A percentile compares a stretch with the other conserved stretches of the same genome.
These are phyloP conservation scores for Debaryomycetaceae sp. DNA, from an alignment of 1,139 yeast genomes.

Conservation along the genomic window DNA sequence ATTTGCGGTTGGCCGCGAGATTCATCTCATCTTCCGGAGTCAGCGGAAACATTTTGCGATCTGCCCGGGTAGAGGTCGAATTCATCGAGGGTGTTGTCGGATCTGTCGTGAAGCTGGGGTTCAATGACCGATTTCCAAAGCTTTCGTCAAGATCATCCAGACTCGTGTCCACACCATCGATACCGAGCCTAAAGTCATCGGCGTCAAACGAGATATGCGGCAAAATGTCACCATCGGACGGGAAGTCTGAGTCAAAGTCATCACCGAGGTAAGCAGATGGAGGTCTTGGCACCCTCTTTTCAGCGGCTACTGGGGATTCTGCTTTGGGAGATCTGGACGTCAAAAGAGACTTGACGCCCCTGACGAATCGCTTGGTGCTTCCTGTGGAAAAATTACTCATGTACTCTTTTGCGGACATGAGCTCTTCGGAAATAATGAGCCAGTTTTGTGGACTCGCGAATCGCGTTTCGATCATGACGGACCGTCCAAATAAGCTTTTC, in stretches of 20 bases:
- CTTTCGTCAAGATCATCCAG: too few species aligned
- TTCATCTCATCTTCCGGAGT: too few species aligned
- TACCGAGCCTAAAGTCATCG: conserved; percentile 6
- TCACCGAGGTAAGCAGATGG: background rate
- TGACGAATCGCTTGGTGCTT: conserved; percentile 5
- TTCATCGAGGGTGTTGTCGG: conserved; percentile 1
- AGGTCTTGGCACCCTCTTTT: too few species aligned
- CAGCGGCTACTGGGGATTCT: too few species aligned
- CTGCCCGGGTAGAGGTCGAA: too few species aligned
- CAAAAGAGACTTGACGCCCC: conserved; percentile 8
- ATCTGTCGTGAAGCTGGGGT: conserved; percentile 1
- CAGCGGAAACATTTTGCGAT: too few species aligned
- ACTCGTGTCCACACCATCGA: too few species aligned
- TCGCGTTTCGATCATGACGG: conserved; percentile 64
- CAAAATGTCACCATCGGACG: conserved; percentile 4
- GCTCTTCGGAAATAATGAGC: conserved; percentile 69
- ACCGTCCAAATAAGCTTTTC: conserved; percentile 67
- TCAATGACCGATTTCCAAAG: too few species aligned
- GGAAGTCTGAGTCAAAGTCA: background rate
- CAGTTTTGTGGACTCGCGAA: conserved; percentile 73
- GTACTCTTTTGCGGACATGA: conserved; percentile 35
- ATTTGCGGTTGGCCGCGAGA: too few species aligned
- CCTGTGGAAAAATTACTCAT: conserved; percentile 18
- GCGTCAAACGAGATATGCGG: conserved; percentile 8
- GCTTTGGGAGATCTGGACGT: conserved; percentile 24